These are phyloP conservation scores for Harrya chromipes DNA, from an alignment of 768 basidiomycete species.

Conservation along the genomic window DNA sequence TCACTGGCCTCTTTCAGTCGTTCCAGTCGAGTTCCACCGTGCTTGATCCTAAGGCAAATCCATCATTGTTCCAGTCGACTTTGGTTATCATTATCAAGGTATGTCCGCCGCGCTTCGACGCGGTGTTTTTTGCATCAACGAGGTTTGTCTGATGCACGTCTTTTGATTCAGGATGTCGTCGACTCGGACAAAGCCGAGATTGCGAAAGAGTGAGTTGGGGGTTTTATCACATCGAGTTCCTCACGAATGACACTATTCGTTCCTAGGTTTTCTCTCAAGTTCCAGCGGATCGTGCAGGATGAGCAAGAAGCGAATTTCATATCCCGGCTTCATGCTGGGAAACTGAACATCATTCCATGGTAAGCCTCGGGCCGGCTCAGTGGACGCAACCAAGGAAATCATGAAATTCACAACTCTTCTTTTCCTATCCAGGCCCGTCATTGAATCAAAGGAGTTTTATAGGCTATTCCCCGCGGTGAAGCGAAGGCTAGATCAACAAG, in stretches of 20 bases:
- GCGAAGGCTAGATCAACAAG: conserved; percentile 45
- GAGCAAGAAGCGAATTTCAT: conserved; percentile 65
- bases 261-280: conserved; percentile 51
- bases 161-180: conserved; percentile 52
- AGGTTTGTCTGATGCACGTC: neutral
- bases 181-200: conserved; percentile 61
- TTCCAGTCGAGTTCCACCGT: conserved; percentile 59
- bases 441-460: conserved; percentile 61
- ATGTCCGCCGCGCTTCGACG: neutral
- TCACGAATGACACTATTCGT: neutral
- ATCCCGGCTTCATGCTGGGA: conserved; percentile 53
- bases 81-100: conserved; percentile 65
- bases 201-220: conserved; percentile 45
- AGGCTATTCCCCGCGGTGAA: conserved; percentile 48
- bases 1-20: conserved; percentile 58
- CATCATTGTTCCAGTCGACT: conserved; percentile 54
- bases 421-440: conserved; percentile 42
- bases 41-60: conserved; percentile 56
- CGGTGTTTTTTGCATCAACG: neutral
- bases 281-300: conserved; percentile 58
- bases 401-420: neutral
- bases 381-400: neutral
- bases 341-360: conserved; percentile 60
- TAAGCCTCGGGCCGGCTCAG: neutral
- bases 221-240: neutral